Evolutionary conservation across 1,284 basidiomycete genomes (phyloP).

Genomic region (Cystobasidium slooffiae): DNA sequence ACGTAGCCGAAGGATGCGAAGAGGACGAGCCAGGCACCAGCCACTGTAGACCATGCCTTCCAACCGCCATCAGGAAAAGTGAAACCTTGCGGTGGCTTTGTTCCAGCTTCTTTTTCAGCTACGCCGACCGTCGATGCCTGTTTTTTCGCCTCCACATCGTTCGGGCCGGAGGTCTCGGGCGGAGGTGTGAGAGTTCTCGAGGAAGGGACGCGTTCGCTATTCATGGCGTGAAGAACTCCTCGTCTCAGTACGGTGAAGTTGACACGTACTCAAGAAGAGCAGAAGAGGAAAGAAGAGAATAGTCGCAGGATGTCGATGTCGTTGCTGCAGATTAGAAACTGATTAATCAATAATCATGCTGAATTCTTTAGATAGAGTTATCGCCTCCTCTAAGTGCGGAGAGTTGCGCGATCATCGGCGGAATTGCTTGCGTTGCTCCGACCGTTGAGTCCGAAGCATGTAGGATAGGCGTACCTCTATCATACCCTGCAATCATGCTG

Average conservation of each 20-base stretch:
- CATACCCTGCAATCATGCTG: no score
- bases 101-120: not conserved
- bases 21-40: conserved; percentile 37
- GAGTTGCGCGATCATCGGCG: not conserved
- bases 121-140: not conserved
- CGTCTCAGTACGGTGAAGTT: not conserved
- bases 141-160: not conserved
- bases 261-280: not conserved
- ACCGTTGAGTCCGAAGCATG: no score
- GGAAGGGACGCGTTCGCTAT: not conserved
- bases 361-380: not conserved
- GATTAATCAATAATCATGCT: conserved; percentile 3
- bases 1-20: conserved; percentile 42
- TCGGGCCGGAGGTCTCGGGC: conserved; percentile 2
- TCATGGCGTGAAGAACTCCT: not conserved
- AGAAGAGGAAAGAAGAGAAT: not conserved
- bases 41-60: conserved; percentile 39
- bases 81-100: conserved; percentile 6
- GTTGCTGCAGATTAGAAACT: not conserved
- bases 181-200: conserved; percentile 30
- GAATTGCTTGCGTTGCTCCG: not conserved
- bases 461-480: no score
- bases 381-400: conserved; percentile 4
- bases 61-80: conserved; percentile 38
- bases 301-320: not conserved